Base-by-base conservation (phyloP, 2,329 filamentous ascomycete species). In the Trichoderma atrobrunneum region DNA sequence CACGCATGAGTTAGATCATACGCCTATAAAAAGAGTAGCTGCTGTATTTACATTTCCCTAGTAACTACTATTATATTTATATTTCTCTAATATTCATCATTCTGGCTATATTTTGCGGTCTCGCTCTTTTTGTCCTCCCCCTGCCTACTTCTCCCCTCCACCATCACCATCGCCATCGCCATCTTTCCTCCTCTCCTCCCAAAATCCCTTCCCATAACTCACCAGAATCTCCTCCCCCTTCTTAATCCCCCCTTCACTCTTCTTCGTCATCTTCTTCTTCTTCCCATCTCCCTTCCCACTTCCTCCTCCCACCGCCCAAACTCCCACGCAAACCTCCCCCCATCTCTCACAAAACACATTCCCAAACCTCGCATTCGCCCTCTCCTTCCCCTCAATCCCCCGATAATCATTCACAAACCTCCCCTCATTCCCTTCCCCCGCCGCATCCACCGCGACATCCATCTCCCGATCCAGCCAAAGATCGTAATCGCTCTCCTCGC, bases 191-290 rank as follows among this genome's bases (percentile, higher is more conserved):
- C 80, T 85, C 79, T 79, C 78, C 82, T 84, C 78, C 89, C 90
- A 92, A 74, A 92, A 91, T 0, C 90, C 90, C 78, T 89, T 91
- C 7, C 89, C 90, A 76, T 92, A 91, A 74, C 88, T 91, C 14
- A 92, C 87, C 66, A 91, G 77, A 68, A 92, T 87, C 83, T 92
- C 90, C 73, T 90, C 85, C 2, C 89, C 89, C 80, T 87, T 89
- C 63, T 78, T 70, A 21, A 76, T 84, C 63, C 78, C 78, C 72
- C 78, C 80, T 34, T 78, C 78, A 69, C 73, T 75, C 60, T 75
- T 77, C 30, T 77, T 1, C 59, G 2, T 36, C 12, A 16, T 36
- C 34, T n/a, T 26, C 26, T 75, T 75, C 59, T 75, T 77, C 30
- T 77, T 1, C 85, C 81, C 70, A 75, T 24, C 28, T 39, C 51